Evolutionary conservation across 2,329 filamentous ascomycete genomes (phyloP).

Genomic region (Paecilomyces niveus): DNA sequence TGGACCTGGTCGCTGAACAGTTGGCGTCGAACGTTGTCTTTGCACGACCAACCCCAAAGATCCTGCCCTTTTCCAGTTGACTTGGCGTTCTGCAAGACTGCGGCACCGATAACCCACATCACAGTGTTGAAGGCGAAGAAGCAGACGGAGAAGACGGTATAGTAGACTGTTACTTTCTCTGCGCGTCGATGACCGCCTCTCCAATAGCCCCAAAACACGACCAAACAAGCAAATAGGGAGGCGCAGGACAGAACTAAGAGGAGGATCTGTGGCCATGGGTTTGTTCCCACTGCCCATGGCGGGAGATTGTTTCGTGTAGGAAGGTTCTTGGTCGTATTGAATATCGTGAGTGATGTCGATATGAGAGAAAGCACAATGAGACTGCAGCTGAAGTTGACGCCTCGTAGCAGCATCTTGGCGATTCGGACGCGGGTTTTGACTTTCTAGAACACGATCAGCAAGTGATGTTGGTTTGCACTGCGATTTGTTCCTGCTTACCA

Average conservation of each 20-base stretch:
- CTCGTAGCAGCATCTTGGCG: slow-evolving; percentile 90
- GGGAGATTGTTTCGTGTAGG: slow-evolving; percentile 72
- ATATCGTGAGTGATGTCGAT: slow-evolving; percentile 80
- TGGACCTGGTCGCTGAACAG: slow-evolving; percentile 75
- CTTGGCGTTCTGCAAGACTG: slow-evolving; percentile 71
- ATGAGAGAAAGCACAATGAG: slow-evolving; percentile 91
- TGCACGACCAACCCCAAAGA: slow-evolving; percentile 98
- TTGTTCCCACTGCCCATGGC: slow-evolving; percentile 73
- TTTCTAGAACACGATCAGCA: slow-evolving; percentile 54
- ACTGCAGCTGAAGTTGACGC: slow-evolving; percentile 94
- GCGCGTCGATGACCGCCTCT: slow-evolving; percentile 80
- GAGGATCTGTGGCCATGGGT: slow-evolving; percentile 82
- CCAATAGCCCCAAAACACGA: slow-evolving; percentile 80
- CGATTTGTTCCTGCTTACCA: slow-evolving; percentile 56
- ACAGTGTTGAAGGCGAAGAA: slow-evolving; percentile 91
- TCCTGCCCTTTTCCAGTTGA: slow-evolving; percentile 71
- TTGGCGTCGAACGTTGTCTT: slow-evolving; percentile 72
- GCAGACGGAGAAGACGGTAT: slow-evolving; percentile 84
- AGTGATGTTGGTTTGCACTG: not conserved
- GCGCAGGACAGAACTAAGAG: slow-evolving; percentile 72
- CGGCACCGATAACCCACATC: slow-evolving; percentile 86
- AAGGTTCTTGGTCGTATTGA: slow-evolving; percentile 75
- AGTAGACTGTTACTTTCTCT: slow-evolving; percentile 91
- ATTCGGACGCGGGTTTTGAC: slow-evolving; percentile 85
- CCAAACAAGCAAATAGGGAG: slow-evolving; percentile 70